Conservation (phyloP, 2,329 filamentous ascomycete genomes). For the Trichophyton schoenleinii region DNA sequence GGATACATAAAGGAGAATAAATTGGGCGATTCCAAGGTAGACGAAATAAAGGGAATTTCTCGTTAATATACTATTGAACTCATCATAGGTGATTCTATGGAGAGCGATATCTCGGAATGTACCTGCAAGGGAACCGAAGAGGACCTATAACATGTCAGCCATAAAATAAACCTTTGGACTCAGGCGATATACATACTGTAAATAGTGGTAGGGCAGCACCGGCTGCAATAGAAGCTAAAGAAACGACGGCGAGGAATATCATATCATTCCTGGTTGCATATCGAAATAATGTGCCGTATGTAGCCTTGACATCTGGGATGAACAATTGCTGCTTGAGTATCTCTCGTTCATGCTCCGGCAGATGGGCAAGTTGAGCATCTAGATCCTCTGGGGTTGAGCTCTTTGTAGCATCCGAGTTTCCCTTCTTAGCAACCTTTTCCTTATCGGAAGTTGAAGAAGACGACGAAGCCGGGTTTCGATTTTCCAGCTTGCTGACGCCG, state of each 20-base stretch:
- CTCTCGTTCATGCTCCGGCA: constrained; percentile 52
- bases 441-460: constrained; percentile 7
- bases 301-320: constrained; percentile 51
- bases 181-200: constrained; percentile 42
- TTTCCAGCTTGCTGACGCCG: background rate
- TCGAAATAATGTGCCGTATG: constrained; percentile 53
- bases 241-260: constrained; percentile 49
- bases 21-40: constrained; percentile 71
- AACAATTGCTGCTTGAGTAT: constrained; percentile 58
- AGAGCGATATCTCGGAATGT: constrained; percentile 56
- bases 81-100: constrained; percentile 34
- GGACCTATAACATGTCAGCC: constrained; percentile 25
- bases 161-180: background rate
- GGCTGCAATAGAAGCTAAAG: constrained; percentile 54
- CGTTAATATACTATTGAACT: constrained; percentile 49
- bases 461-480: constrained; percentile 1
- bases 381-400: constrained; percentile 25
- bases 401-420: constrained; percentile 31
- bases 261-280: constrained; percentile 57
- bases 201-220: constrained; percentile 68
- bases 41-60: constrained; percentile 68
- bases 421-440: constrained; percentile 9
- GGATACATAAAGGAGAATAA: constrained; percentile 61
- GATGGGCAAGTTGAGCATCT: constrained; percentile 46
- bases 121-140: constrained; percentile 66